Evolutionary conservation across 768 basidiomycete genomes (phyloP).

Genomic region (Leccinum imitatum): DNA sequence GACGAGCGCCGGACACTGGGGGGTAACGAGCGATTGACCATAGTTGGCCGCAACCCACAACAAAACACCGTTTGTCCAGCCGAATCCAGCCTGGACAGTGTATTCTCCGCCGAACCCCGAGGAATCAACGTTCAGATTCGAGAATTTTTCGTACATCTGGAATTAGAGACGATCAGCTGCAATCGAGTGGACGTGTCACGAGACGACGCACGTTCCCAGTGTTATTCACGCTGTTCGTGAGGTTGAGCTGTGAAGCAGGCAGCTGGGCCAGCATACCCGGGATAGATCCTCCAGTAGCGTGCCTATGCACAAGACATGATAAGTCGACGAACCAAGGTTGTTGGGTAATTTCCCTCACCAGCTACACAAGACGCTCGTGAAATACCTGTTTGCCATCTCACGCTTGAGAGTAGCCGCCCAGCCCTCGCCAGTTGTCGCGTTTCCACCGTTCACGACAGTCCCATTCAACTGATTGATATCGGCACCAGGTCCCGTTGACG

Average conservation of each 20-base stretch:
- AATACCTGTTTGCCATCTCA: conserved; percentile 83
- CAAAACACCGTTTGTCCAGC: conserved; percentile 85
- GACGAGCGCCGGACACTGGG: conserved; percentile 56
- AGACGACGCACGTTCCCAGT: conserved; percentile 66
- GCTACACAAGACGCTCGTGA: conserved; percentile 80
- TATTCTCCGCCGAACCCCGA: conserved; percentile 86
- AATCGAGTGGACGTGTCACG: background rate
- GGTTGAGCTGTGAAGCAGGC: conserved; percentile 65
- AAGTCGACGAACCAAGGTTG: background rate
- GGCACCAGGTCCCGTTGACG: conserved; percentile 49
- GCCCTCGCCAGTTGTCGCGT: conserved; percentile 55
- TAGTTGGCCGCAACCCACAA: conserved; percentile 74
- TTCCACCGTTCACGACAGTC: conserved; percentile 69
- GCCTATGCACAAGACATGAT: conserved; percentile 42
- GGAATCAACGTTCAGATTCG: conserved; percentile 71
- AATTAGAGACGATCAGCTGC: background rate
- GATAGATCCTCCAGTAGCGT: conserved; percentile 86
- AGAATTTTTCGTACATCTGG: conserved; percentile 91
- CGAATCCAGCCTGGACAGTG: conserved; percentile 83
- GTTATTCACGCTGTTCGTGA: conserved; percentile 63
- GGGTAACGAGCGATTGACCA: conserved; percentile 57
- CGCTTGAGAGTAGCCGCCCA: conserved; percentile 64
- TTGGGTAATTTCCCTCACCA: conserved; percentile 51
- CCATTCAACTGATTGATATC: conserved; percentile 59
- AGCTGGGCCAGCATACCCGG: conserved; percentile 65